phyloP scores from a whole-genome alignment of 2,329 filamentous ascomycete species.

The Juglanconis sp. region DNA sequence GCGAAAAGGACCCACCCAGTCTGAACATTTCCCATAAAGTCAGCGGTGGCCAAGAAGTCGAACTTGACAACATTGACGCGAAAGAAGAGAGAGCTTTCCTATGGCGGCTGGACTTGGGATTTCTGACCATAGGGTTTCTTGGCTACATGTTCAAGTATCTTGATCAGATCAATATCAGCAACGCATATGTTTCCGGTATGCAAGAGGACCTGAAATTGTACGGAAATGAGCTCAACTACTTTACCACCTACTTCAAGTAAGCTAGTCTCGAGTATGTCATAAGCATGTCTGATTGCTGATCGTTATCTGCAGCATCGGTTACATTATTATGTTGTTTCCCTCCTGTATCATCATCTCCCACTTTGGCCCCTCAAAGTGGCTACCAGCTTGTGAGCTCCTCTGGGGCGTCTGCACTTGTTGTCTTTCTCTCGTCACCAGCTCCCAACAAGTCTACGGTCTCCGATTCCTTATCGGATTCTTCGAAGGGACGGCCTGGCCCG shows the following conservation, averaged over 20 bases:
- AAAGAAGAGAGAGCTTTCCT: conserved; percentile 11
- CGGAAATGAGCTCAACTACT: conserved; percentile 13
- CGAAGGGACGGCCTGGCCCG: conserved; percentile 7
- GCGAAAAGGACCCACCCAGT: background rate
- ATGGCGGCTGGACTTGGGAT: conserved; percentile 3
- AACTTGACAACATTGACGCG: background rate
- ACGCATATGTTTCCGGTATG: conserved; percentile 12
- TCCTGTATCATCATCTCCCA: conserved; percentile 15
- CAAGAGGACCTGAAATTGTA: conserved; percentile 8
- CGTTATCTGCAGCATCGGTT: background rate
- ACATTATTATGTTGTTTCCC: conserved; percentile 12
- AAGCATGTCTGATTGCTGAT: background rate
- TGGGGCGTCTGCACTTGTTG: conserved; percentile 12
- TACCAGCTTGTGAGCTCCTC: conserved; percentile 4
- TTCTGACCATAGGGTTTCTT: conserved; percentile 11
- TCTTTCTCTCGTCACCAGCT: background rate
- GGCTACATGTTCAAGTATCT: conserved; percentile 16
- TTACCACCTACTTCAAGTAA: conserved; percentile 14
- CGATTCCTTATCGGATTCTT: conserved; percentile 14
- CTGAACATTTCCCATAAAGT: background rate
- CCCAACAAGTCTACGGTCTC: conserved; percentile 4
- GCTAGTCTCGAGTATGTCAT: background rate
- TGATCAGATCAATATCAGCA: conserved; percentile 13
- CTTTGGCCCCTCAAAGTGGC: conserved; percentile 9
- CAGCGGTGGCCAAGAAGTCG: background rate